These are phyloP conservation scores for Ambrosia hybrid DNA, from an alignment of 140 eudicot species.

Conservation along the genomic window DNA sequence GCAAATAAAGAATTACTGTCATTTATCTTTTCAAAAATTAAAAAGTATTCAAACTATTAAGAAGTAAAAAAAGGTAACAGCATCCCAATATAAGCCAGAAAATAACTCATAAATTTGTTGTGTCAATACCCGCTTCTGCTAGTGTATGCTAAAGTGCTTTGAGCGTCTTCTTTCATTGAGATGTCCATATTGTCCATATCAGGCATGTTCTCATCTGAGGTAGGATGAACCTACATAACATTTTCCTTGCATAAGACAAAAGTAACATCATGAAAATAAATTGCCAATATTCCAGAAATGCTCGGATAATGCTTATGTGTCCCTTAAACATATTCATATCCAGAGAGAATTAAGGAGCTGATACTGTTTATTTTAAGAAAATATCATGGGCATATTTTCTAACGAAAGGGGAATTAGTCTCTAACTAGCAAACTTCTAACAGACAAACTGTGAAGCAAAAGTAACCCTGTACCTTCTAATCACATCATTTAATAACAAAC, in stretches of 20 bases:
- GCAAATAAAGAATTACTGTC: background rate
- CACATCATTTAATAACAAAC: background rate
- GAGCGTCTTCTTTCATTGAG: conserved; percentile 53
- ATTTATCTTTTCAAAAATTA: background rate
- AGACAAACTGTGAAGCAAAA: background rate
- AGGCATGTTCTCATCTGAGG: conserved; percentile 38
- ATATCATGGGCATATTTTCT: background rate
- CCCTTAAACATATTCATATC: background rate
- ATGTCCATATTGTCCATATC: conserved; percentile 47
- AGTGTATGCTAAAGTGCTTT: conserved; percentile 43
- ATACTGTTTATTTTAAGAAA: background rate
- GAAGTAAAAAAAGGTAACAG: too few relatives aligned
- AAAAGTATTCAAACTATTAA: conserved; percentile 4
- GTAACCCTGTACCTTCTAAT: background rate
- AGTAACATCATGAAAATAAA: conserved; percentile 31
- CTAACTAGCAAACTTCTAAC: background rate
- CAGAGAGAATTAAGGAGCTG: background rate
- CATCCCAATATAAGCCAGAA: too few relatives aligned
- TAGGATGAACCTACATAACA: conserved; percentile 58
- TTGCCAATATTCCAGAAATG: conserved; percentile 3
- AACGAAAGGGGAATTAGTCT: background rate
- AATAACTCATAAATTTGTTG: conserved; percentile 4
- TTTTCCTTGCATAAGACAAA: conserved; percentile 36
- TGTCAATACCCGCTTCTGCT: conserved; percentile 43
- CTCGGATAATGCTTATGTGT: background rate